Evolutionary conservation across 2,329 filamentous ascomycete species (phyloP), one percentile per base, ranked within the genome.

Genomic region (Herpotrichia juniperi): DNA sequence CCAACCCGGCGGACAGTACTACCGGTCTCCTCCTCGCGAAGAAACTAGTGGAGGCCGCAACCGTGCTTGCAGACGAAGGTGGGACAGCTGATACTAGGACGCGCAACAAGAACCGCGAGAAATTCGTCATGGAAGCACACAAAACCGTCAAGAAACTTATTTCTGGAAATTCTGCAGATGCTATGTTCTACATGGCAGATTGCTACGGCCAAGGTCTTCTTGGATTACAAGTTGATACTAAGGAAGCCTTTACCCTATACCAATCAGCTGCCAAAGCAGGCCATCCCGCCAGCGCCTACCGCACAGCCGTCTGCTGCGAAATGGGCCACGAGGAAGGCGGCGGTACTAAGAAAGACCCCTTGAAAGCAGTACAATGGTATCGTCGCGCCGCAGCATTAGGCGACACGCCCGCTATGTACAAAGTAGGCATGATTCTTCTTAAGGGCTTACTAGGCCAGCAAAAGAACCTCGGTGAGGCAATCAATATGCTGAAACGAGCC

Each of bases 311-410:
- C 0, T 99, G 94, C 77, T 97, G 94, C 69, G 94, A 99, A 72
- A 91, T 99, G 64, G 94, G 94, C 3, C 87, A 92, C 50, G 93
- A 97, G 69, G 93, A 96, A 64, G 93, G 93, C 25, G 94, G 94
- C 46, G 94, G 94, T 21, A 97, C 94, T 1, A 87, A 91, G 52
- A 90, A 89, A 63, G 94, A 99, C 67, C 91, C 91, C 0, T 76
- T 93, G 59, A 97, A 97, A 76, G 93, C 94, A 1, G 93, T 97
- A 17, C 93, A 97, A 73, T 99, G 94, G 94, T 99, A 99, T 75
- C 92, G 93, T 72, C 89, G 93, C 37, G 92, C 94, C 6, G 93
- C 94, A 10, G 88, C 89, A 11, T 81, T 97, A 2, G 93, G 94
- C 2, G 93, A 99, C 67, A 88, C 89, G 1, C 90, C 93, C 0